Base-by-base conservation (phyloP, 2,329 filamentous ascomycete species). In the Aspergillus japonicus region DNA sequence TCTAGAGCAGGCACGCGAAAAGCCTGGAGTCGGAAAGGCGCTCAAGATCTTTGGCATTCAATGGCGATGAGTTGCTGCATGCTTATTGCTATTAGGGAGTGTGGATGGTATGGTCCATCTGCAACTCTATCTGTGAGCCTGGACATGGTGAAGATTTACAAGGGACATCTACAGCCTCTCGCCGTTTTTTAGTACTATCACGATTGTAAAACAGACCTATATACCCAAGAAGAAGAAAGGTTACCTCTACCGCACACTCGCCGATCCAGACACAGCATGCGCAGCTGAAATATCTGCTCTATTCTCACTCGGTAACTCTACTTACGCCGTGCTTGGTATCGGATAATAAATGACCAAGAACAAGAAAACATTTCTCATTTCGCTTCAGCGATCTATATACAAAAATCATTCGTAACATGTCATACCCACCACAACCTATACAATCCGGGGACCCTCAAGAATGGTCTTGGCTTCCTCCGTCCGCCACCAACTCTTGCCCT, bases 401-500 rank as follows among this genome's bases (percentile, higher is more conserved):
- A 44, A 42, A 56, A 56, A 39, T 42, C 48, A 23, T 33, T 50
- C 50, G 39, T 59, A 35, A 57, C 33, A 58, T 39, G 29, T 55
- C 26, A 48, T 23, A 4, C 24, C n/a, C 23, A 26, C n/a, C 26
- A 48, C 23, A 23, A 23, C 19, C 50, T 39, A 62, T 59, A 65
- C 71, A 68, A 76, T 69, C 49, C 74, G 65, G 49, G 74, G 73
- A 3, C 82, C 83, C 59, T 91, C 87, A 39, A 93, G 75, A 66
- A 95, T 93, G 0, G 81, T 78, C 78, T 81, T 89, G n/a, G 91
- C 91, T 77, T 91, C 90, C 42, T 91, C 89, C 51, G 84, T 89
- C 77, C 80, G 87, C 92, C 92, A 96, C 91, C 91, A 96, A 71
- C 91, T 90, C 66, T 90, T 88, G 4, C 88, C 89, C 62, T 88